These are phyloP conservation scores for Thermoascus crustaceus DNA, from an alignment of 2,329 filamentous ascomycete species.

Conservation along the genomic window DNA sequence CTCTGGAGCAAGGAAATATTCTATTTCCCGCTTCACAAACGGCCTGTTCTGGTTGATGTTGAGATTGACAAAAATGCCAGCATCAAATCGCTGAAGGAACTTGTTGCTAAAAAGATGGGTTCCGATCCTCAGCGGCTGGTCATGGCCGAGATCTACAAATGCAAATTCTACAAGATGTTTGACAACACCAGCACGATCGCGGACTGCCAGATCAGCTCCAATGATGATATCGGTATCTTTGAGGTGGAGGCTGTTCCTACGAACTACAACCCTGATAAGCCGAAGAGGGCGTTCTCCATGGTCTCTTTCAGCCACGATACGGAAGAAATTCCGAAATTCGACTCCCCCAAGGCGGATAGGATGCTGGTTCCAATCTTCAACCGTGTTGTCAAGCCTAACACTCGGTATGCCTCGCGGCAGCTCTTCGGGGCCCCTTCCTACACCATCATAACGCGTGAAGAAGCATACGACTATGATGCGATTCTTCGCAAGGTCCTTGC, in stretches of 20 bases:
- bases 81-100: conserved; percentile 44
- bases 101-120: conserved; percentile 46
- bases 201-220: conserved; percentile 57
- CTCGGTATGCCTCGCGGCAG: conserved; percentile 17
- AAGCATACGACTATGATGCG: conserved; percentile 58
- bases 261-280: conserved; percentile 56
- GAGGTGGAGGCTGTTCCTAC: conserved; percentile 74
- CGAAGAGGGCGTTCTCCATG: conserved; percentile 37
- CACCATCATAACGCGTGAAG: conserved; percentile 65
- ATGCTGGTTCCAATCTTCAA: conserved; percentile 44
- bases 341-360: conserved; percentile 38
- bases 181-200: conserved; percentile 60
- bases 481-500: conserved; percentile 75
- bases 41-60: conserved; percentile 63
- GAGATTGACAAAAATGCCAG: conserved; percentile 65
- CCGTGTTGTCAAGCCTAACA: conserved; percentile 23
- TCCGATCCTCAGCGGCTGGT: conserved; percentile 56
- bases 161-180: conserved; percentile 80
- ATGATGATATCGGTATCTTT: conserved; percentile 60
- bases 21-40: conserved; percentile 67
- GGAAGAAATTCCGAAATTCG: conserved; percentile 31
- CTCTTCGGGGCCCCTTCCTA: conserved; percentile 47
- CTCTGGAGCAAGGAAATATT: conserved; percentile 67
- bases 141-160: conserved; percentile 71
- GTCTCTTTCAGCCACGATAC: conserved; percentile 25